These are phyloP conservation scores for Halenospora varia DNA, from an alignment of 495 filamentous ascomycete species.

Conservation along the genomic window DNA sequence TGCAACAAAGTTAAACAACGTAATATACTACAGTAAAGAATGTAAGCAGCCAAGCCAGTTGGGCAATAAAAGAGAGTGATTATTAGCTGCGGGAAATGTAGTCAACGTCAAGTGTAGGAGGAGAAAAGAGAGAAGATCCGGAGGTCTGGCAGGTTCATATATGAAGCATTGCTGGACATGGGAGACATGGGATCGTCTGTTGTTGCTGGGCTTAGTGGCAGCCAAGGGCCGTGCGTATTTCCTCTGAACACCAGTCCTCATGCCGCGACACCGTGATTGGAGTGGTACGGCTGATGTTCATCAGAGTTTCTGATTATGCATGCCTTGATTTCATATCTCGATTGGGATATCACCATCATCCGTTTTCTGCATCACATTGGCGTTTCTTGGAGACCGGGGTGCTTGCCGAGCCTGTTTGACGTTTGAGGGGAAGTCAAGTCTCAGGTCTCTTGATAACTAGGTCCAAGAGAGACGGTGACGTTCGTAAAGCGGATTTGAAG, in stretches of 20 bases:
- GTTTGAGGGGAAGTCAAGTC: conserved; percentile 12
- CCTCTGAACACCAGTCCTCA: conserved; percentile 11
- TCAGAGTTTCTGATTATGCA: conserved; percentile 28
- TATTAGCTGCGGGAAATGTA: conserved; percentile 42
- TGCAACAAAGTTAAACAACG: conserved; percentile 34
- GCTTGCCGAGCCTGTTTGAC: conserved; percentile 11
- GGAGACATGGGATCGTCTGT: conserved; percentile 23
- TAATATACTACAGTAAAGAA: conserved; percentile 41
- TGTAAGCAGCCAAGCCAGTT: conserved; percentile 58
- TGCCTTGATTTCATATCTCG: conserved; percentile 23
- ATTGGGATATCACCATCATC: conserved; percentile 19
- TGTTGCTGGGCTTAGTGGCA: conserved; percentile 14
- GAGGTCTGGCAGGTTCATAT: conserved; percentile 43
- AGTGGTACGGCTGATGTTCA: conserved; percentile 17
- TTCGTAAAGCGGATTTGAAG: not conserved
- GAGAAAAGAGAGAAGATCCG: conserved; percentile 35
- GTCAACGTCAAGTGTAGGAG: conserved; percentile 23
- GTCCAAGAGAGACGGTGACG: not conserved
- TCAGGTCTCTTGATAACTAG: conserved; percentile 6
- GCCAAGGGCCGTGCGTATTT: conserved; percentile 19
- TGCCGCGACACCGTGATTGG: conserved; percentile 12
- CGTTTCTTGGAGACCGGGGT: conserved; percentile 21
- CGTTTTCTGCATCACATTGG: conserved; percentile 21
- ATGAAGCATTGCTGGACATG: conserved; percentile 21
- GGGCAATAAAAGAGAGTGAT: conserved; percentile 50